Percentiles rank a stretch among this genome's conserved stretches.
phyloP scores from a whole-genome alignment of 1,284 basidiomycete genomes.

The Coriolopsis trogii region DNA sequence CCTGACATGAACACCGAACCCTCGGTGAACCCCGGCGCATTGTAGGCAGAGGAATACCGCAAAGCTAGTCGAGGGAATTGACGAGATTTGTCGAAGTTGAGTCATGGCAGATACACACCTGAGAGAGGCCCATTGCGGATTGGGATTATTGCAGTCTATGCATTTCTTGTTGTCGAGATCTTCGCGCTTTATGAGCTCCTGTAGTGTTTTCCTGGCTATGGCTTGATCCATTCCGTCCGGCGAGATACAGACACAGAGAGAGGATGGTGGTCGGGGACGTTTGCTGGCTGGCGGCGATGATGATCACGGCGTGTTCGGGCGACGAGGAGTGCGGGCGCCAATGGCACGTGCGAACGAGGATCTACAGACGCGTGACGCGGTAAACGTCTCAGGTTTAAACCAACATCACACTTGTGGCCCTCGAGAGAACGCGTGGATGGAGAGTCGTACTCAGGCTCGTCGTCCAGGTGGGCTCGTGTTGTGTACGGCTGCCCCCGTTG shows the following conservation, averaged over 20 bases:
- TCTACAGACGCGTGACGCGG: constrained; percentile 16
- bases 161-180: constrained; percentile 78
- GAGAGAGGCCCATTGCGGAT: constrained; percentile 91
- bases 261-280: constrained; percentile 3
- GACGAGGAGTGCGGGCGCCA: no score
- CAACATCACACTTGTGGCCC: constrained; percentile 1
- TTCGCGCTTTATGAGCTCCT: constrained; percentile 74
- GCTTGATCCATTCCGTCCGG: constrained; percentile 62
- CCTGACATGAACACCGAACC: constrained; percentile 89
- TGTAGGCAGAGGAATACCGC: constrained; percentile 90
- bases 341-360: constrained; percentile 16
- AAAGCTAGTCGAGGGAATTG: constrained; percentile 49
- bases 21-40: constrained; percentile 89
- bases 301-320: no score
- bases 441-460: neutral
- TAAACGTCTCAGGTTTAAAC: neutral
- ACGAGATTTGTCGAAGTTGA: constrained; percentile 23
- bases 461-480: no score
- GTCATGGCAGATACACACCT: constrained; percentile 44
- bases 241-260: neutral
- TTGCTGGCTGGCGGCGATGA: constrained; percentile 16
- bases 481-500: no score
- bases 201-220: constrained; percentile 68
- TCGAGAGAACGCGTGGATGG: neutral
- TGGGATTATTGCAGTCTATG: constrained; percentile 82